phyloP scores from a whole-genome alignment of 129 eudicot species.

The Gnaphalium uliginosum region DNA sequence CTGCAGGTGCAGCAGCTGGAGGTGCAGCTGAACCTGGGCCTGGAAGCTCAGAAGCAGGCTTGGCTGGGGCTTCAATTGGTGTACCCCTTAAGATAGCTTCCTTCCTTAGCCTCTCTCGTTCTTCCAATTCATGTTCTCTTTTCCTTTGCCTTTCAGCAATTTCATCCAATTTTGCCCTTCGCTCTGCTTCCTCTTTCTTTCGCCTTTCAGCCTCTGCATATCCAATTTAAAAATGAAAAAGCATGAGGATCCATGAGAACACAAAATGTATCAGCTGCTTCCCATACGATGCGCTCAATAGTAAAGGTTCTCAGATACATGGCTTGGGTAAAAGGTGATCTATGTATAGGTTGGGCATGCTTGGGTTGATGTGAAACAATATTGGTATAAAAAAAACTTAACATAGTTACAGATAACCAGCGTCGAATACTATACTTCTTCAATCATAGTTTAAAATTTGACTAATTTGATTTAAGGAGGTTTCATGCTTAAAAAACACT shows the following conservation, averaged over 20 bases:
- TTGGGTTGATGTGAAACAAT: too few species aligned
- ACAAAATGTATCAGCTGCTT: not conserved
- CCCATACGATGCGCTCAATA: too few species aligned
- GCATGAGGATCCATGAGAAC: not conserved
- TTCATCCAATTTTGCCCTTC: slow-evolving; percentile 65
- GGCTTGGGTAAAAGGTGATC: too few species aligned
- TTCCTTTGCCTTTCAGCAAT: slow-evolving; percentile 78
- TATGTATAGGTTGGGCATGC: too few species aligned
- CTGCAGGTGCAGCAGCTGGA: slow-evolving; percentile 24
- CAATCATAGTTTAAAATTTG: too few species aligned
- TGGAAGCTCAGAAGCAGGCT: slow-evolving; percentile 40
- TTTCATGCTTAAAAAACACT: too few species aligned
- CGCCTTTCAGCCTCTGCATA: slow-evolving; percentile 80
- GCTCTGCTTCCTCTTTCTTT: slow-evolving; percentile 71
- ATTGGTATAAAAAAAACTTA: too few species aligned
- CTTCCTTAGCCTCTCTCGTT: slow-evolving; percentile 56
- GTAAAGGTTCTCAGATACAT: too few species aligned
- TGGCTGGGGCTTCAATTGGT: slow-evolving; percentile 37
- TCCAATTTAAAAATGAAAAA: not conserved
- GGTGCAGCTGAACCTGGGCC: slow-evolving; percentile 7
- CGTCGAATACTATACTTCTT: too few species aligned
- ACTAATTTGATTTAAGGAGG: too few species aligned
- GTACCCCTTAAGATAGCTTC: slow-evolving; percentile 49
- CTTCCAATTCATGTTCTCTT: slow-evolving; percentile 71
- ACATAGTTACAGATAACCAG: too few species aligned